A percentile compares a stretch with the other conserved stretches of the same genome.
These are phyloP conservation scores for Santalum album DNA, from an alignment of 164 flowering plant species.

Conservation along the genomic window DNA sequence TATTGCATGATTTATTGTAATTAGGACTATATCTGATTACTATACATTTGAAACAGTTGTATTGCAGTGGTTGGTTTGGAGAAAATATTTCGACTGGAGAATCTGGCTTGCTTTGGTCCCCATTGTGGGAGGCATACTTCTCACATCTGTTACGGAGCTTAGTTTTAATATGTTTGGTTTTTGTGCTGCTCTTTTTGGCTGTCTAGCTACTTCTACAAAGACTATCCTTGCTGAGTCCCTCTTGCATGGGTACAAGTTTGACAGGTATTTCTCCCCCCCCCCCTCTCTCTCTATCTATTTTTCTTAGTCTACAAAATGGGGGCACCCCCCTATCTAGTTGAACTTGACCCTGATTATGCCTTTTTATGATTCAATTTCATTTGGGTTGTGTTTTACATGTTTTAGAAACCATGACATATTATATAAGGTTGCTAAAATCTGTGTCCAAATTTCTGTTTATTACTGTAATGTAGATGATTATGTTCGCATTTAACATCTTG, in stretches of 20 bases:
- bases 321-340: too few species aligned
- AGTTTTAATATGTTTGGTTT: conserved; percentile 88
- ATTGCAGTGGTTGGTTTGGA: conserved; percentile 95
- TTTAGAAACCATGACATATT: too few species aligned
- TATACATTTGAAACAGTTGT: conserved; percentile 43
- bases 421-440: too few species aligned
- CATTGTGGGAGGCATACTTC: conserved; percentile 94
- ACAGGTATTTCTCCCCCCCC: conserved; percentile 60
- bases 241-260: conserved; percentile 93
- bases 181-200: conserved; percentile 88
- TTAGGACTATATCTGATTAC: conserved; percentile 6
- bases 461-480: too few species aligned
- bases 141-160: conserved; percentile 87
- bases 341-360: too few species aligned
- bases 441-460: too few species aligned
- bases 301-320: too few species aligned
- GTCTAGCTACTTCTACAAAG: conserved; percentile 95
- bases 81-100: conserved; percentile 77
- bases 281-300: background rate
- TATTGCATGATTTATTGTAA: background rate
- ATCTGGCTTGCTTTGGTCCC: conserved; percentile 92
- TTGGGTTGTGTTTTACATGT: too few species aligned
- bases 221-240: conserved; percentile 94
- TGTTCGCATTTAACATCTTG: too few species aligned
- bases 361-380: too few species aligned